Evolutionary conservation across 257 asterid species (phyloP), one percentile per base, ranked within the genome.

Genomic region (Solanum lignicaule): DNA sequence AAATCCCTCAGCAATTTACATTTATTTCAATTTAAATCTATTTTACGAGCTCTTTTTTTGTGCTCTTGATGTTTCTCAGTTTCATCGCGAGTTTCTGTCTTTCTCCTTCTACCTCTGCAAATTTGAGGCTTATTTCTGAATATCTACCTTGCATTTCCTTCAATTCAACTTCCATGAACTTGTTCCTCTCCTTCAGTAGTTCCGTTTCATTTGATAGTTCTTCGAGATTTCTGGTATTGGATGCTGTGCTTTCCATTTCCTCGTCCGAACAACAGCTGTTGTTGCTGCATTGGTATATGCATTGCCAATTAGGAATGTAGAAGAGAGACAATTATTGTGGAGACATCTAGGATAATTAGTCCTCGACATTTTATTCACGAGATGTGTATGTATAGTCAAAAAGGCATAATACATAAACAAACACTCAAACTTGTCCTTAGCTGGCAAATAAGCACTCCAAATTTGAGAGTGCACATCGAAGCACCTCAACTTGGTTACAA

Each of bases 81-180:
- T 89, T 93, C 99, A 97, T 97, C 31, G 95, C 96, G 35, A 97
- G 99, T 25, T 94, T 95, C 83, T 97, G 99, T 79, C 99, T 88
- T 92, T 97, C 99, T 48, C 99, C 99, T 88, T 97, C 99, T 12
- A 97, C 99, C 90, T 97, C 99, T 27, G 99, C 99, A 93, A 97
- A 97, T 90, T 93, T 97, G 65, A 97, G 98, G 92, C 99, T 97
- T 91, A 97, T 93, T 86, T 96, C 99, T 29, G 99, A 97, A 86
- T 97, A 97, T 93, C 99, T 94, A 88, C 92, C 98, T 90, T 97
- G 99, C 98, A 97, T 96, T 87, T 97, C 99, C 89, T 93, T 95
- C 87, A 97, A 89, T 66, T 97, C 99, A 41, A 39, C 91, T 87
- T 94, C 98, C 98, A 94, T 96, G 31, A 83, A 23, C 86, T 69